These are phyloP conservation scores for Tuber magnatum DNA, from an alignment of 495 filamentous ascomycete species.

Conservation along the genomic window DNA sequence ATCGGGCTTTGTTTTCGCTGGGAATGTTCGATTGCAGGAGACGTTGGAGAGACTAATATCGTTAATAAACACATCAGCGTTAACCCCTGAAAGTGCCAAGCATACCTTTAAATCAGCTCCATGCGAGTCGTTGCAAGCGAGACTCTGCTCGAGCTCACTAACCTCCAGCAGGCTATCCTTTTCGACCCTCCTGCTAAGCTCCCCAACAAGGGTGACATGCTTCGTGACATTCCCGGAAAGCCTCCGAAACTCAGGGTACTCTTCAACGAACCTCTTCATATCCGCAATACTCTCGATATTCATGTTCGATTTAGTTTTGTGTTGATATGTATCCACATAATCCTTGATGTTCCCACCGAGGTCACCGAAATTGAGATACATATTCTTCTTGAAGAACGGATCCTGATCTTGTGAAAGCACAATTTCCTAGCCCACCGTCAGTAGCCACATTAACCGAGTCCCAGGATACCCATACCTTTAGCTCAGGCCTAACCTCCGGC, in stretches of 20 bases:
- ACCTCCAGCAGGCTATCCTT: slow-evolving; percentile 81
- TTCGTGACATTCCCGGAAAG: slow-evolving; percentile 97
- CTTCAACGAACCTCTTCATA: slow-evolving; percentile 99
- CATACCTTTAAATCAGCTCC: slow-evolving; percentile 72
- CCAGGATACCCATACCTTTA: slow-evolving; percentile 47
- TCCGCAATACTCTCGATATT: slow-evolving; percentile 95
- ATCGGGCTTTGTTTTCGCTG: slow-evolving; percentile 68
- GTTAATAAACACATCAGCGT: slow-evolving; percentile 24
- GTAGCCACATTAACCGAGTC: neutral
- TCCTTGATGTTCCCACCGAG: slow-evolving; percentile 96
- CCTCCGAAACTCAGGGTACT: slow-evolving; percentile 94
- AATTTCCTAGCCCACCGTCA: slow-evolving; percentile 55
- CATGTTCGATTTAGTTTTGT: slow-evolving; percentile 82
- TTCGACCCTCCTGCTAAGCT: slow-evolving; percentile 78
- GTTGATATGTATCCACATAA: slow-evolving; percentile 95
- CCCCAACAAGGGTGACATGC: slow-evolving; percentile 90
- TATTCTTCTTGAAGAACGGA: slow-evolving; percentile 99
- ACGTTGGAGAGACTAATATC: slow-evolving; percentile 65
- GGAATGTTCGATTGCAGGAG: slow-evolving; percentile 71
- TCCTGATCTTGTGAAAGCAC: slow-evolving; percentile 96
- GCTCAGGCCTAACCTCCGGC: slow-evolving; percentile 79
- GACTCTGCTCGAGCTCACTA: slow-evolving; percentile 91
- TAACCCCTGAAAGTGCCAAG: neutral
- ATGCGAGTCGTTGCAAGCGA: slow-evolving; percentile 96
- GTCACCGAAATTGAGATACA: slow-evolving; percentile 98